phyloP scores from a whole-genome alignment of 2,329 filamentous ascomycete species.

The Claviceps maximensis region DNA sequence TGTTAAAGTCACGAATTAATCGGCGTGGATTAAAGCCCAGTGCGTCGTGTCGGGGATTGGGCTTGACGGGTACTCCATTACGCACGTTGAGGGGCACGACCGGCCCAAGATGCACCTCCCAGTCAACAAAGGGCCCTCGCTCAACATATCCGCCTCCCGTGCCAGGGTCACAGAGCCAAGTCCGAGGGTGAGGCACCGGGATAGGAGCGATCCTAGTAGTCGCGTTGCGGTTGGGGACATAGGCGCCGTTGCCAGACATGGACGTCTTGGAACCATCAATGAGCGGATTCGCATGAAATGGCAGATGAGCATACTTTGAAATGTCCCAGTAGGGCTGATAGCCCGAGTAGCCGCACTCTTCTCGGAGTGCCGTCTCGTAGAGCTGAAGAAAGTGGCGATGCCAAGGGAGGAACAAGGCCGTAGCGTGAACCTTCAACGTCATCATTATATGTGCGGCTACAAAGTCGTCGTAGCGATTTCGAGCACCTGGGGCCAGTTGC shows the following conservation, averaged over 20 bases:
- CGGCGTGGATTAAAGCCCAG: constrained; percentile 5
- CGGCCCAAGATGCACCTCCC: constrained; percentile 1
- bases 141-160: constrained; percentile 6
- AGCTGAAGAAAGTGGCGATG: constrained; percentile 26
- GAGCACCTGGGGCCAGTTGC: not conserved
- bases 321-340: constrained; percentile 6
- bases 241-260: constrained; percentile 1
- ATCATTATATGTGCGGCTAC: constrained; percentile 1
- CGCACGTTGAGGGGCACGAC: not conserved
- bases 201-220: not conserved
- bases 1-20: constrained; percentile 4
- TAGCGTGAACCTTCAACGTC: not conserved
- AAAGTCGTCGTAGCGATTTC: constrained; percentile 6
- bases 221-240: not conserved
- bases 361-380: constrained; percentile 25
- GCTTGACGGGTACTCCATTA: not conserved
- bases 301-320: not conserved
- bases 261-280: constrained; percentile 3
- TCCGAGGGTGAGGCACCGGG: not conserved
- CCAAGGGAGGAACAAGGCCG: constrained; percentile 16
- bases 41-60: not conserved
- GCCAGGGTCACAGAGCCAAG: not conserved
- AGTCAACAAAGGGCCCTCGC: constrained; percentile 1
- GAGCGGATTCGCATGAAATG: not conserved
- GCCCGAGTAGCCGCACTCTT: constrained; percentile 27